Evolutionary conservation across 78 protist genomes (phyloP).

Genomic region (Monocercomonoides exilis): DNA sequence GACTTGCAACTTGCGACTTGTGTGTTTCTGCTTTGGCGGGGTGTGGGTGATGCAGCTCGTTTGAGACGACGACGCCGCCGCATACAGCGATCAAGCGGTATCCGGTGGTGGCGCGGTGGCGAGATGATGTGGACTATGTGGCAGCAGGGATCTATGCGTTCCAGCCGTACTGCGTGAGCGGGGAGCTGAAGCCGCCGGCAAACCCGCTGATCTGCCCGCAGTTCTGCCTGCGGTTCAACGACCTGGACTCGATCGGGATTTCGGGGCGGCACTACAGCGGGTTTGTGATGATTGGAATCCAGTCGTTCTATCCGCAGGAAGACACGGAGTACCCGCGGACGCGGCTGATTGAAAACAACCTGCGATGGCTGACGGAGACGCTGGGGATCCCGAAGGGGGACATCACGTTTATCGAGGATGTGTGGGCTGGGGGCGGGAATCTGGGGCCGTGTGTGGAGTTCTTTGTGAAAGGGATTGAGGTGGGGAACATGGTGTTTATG

Average conservation of each 20-base stretch:
- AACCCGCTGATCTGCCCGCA: constrained; percentile 40
- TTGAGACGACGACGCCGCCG: neutral
- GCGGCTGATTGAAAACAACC: constrained; percentile 22
- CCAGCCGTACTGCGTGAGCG: constrained; percentile 26
- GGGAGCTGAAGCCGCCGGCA: constrained; percentile 31
- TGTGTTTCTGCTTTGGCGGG: too few relatives aligned
- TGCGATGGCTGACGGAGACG: constrained; percentile 30
- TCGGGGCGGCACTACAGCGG: constrained; percentile 40
- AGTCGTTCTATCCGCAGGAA: constrained; percentile 20
- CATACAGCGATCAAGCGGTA: constrained; percentile 32
- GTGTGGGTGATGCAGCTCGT: neutral
- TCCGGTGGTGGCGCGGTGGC: constrained; percentile 37
- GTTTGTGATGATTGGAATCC: constrained; percentile 34
- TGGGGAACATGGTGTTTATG: constrained; percentile 47
- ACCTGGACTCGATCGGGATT: constrained; percentile 38
- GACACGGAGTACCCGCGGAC: constrained; percentile 7
- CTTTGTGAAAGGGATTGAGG: constrained; percentile 34
- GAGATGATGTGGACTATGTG: constrained; percentile 27
- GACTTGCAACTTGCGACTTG: too few relatives aligned
- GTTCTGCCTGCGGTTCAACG: constrained; percentile 37
- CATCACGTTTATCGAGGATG: constrained; percentile 29
- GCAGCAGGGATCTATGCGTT: constrained; percentile 41
- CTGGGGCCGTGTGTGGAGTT: constrained; percentile 35
- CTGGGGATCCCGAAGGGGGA: neutral
- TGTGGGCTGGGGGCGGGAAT: constrained; percentile 44